phyloP scores from a whole-genome alignment of 805 yeast genomes.

The Ogataea methanolica region DNA sequence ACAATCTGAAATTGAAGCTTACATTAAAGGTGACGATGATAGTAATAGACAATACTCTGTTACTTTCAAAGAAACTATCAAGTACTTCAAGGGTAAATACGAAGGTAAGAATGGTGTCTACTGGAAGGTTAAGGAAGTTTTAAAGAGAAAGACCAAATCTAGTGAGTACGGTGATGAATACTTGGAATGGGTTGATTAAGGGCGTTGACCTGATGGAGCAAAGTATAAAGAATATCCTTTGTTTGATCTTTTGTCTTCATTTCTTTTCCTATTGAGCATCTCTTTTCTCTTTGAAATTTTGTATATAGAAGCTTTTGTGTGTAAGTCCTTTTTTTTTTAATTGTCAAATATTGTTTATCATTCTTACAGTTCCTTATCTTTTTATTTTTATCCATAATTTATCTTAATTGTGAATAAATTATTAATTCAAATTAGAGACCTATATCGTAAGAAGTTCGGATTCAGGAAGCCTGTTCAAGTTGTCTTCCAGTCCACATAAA shows the following conservation, averaged over 20 bases:
- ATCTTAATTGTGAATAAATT: too few relatives aligned
- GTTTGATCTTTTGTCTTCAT: too few relatives aligned
- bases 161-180: conserved; percentile 37
- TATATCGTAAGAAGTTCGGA: too few relatives aligned
- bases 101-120: conserved; percentile 57
- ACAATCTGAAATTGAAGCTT: conserved; percentile 57
- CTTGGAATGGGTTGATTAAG: conserved; percentile 44
- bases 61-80: conserved; percentile 61
- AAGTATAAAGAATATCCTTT: too few relatives aligned
- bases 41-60: conserved; percentile 63
- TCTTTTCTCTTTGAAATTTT: not conserved
- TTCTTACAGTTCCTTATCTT: too few relatives aligned
- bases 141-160: conserved; percentile 52
- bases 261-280: too few relatives aligned
- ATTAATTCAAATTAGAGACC: too few relatives aligned
- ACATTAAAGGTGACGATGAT: conserved; percentile 66
- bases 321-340: too few relatives aligned
- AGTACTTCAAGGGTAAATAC: conserved; percentile 51
- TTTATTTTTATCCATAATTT: too few relatives aligned
- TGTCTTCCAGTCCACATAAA: too few relatives aligned
- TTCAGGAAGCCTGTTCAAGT: too few relatives aligned
- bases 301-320: conserved; percentile 4
- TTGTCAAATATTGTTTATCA: too few relatives aligned
- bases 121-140: conserved; percentile 53
- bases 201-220: not conserved